Evolutionary conservation across 129 eudicot species (phyloP).

Genomic region (Pulicaria dysenterica): DNA sequence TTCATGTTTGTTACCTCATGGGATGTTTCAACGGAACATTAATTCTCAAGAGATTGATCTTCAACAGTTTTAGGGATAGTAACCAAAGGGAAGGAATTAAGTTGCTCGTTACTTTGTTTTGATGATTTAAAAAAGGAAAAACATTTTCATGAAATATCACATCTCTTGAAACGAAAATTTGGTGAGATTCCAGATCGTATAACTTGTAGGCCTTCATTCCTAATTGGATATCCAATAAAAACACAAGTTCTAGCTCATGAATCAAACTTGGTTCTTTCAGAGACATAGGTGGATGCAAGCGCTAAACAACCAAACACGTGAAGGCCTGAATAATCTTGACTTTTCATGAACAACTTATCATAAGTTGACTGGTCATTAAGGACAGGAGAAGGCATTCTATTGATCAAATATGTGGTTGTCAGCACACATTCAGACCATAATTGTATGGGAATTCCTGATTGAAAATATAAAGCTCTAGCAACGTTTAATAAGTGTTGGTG

Average conservation of each 20-base stretch:
- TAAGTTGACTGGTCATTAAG: neutral
- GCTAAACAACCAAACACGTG: too few species aligned
- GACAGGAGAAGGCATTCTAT: neutral
- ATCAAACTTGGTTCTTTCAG: too few species aligned
- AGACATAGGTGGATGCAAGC: too few species aligned
- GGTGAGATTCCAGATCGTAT: neutral
- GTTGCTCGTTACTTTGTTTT: too few species aligned
- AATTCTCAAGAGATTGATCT: too few species aligned
- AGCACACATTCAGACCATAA: neutral
- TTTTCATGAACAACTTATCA: neutral
- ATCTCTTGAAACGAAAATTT: neutral
- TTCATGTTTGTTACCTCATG: too few species aligned
- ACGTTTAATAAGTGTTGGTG: neutral
- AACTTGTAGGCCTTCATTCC: neutral
- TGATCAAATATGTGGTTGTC: neutral
- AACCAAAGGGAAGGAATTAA: too few species aligned
- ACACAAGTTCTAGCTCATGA: neutral
- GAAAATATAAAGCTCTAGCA: neutral
- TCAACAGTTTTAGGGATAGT: too few species aligned
- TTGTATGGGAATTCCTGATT: neutral
- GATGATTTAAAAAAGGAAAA: neutral
- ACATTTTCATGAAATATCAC: neutral
- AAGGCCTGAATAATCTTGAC: neutral
- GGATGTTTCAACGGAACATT: too few species aligned
- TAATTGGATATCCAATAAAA: neutral